A percentile compares a stretch with the other conserved stretches of the same genome.
Evolutionary conservation across 208 protist genomes (phyloP).

Genomic region (Acanthamoeba lenticulata): DNA sequence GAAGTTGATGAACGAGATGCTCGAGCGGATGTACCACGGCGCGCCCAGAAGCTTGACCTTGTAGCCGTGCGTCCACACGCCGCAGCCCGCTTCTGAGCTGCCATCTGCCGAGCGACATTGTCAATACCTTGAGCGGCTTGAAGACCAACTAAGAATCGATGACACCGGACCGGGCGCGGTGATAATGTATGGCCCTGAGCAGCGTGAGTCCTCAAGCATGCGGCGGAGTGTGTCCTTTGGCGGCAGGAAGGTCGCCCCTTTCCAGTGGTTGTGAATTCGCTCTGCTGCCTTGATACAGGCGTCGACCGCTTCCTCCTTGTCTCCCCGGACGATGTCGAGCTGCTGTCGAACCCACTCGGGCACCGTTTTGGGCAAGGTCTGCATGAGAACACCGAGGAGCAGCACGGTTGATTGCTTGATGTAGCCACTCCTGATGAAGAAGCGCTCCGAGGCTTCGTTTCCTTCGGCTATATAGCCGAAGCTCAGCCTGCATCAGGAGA

Average conservation of each 20-base stretch:
- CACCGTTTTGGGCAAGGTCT: background rate
- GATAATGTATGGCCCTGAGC: background rate
- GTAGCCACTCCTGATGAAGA: background rate
- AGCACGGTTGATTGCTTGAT: background rate
- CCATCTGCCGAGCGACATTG: background rate
- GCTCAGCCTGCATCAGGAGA: background rate
- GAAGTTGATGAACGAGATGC: background rate
- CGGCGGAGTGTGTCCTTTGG: background rate
- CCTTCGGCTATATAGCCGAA: background rate
- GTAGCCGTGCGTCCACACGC: background rate
- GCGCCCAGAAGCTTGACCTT: background rate
- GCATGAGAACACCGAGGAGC: background rate
- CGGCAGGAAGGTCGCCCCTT: background rate
- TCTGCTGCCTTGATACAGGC: background rate
- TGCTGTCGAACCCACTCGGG: background rate
- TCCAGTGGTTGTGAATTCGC: background rate
- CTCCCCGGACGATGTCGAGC: background rate
- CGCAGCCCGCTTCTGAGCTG: background rate
- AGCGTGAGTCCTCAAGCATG: background rate
- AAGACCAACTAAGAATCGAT: background rate
- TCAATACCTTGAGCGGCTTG: background rate
- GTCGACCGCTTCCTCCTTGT: background rate
- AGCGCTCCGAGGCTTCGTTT: background rate
- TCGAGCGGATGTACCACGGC: background rate
- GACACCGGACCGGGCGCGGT: background rate